Base-by-base conservation (phyloP, 2,329 filamentous ascomycete species). In the Hypomyces perniciosus region DNA sequence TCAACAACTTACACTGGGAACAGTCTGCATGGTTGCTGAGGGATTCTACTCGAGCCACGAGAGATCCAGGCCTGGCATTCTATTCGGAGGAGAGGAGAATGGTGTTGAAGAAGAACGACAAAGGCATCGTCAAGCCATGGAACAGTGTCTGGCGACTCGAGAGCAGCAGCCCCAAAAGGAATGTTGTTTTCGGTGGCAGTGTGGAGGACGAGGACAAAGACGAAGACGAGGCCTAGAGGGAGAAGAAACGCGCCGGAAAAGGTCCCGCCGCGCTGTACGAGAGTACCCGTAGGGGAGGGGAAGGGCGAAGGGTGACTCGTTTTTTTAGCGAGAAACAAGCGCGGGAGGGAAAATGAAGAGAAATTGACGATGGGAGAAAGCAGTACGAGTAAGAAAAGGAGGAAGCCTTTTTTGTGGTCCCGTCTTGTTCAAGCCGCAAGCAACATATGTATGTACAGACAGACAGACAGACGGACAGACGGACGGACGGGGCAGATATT, bases 1-100 rank as follows among this genome's bases (percentile, higher is more conserved):
- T 20, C 20, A 42, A 40, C 27, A 64, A 73, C 72, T 69, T 68
- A 74, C 72, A 66, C 69, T 74, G 61, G 76, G 75, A 69, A 78
- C 72, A 59, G 75, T 71, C 73, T 78, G 76, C 76, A 78, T 78
- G 62, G 65, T 75, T 67, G 67, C 68, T 62, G 66, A 62, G 63
- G 64, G 64, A 62, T 60, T 62, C 66, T 67, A 66, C 65, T 68
- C 67, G 63, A 60, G 65, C 63, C 61, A 61, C 61, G 60, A 65
- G 61, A 63, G 62, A 62, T 62, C 62, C 64, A 58, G 62, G 57
- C 56, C 61, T 55, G 60, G 67, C 68, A 70, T 66, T 59, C 64
- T 67, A 66, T 59, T 58, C 61, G 60, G 57, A 57, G 60, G 57
- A 57, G 56, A 57, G 55, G 40, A 39, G 52, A 54, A 59, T 49